Conservation (phyloP, 2,329 filamentous ascomycete species). For the Cladobotryum protrusum region DNA sequence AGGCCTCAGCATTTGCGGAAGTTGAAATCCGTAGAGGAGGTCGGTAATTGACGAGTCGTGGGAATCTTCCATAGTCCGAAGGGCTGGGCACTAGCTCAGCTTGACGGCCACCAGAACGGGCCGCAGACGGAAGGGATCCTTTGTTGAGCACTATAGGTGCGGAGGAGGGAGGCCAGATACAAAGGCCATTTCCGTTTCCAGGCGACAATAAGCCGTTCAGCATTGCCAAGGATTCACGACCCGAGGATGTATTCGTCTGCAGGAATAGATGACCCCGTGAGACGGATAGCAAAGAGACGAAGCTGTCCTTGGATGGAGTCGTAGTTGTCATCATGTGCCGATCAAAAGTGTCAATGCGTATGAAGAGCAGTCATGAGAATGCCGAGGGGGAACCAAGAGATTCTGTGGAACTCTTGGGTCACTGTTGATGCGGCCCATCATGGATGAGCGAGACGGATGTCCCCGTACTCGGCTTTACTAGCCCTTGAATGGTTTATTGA, state of each 20-base stretch:
- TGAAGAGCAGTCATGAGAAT: too few relatives aligned
- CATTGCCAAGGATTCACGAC: too few relatives aligned
- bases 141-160: neutral
- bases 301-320: too few relatives aligned
- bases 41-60: neutral
- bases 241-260: too few relatives aligned
- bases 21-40: neutral
- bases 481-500: neutral
- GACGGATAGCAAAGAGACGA: too few relatives aligned
- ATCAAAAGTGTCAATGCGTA: too few relatives aligned
- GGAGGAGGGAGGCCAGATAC: neutral
- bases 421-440: conserved; percentile 10
- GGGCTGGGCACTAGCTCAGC: conserved; percentile 4
- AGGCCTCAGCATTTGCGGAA: neutral
- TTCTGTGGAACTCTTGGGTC: conserved; percentile 6
- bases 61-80: conserved; percentile 1
- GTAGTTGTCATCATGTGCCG: neutral
- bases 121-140: conserved; percentile 17
- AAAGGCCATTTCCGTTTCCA: too few relatives aligned
- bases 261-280: too few relatives aligned
- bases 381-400: neutral
- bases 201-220: too few relatives aligned
- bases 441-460: conserved; percentile 7
- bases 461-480: conserved; percentile 9
- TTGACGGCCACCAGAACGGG: conserved; percentile 21